Evolutionary conservation across 345 rosid species (phyloP), one percentile per base, ranked within the genome.

Genomic region (Arabidopsis arenosa): DNA sequence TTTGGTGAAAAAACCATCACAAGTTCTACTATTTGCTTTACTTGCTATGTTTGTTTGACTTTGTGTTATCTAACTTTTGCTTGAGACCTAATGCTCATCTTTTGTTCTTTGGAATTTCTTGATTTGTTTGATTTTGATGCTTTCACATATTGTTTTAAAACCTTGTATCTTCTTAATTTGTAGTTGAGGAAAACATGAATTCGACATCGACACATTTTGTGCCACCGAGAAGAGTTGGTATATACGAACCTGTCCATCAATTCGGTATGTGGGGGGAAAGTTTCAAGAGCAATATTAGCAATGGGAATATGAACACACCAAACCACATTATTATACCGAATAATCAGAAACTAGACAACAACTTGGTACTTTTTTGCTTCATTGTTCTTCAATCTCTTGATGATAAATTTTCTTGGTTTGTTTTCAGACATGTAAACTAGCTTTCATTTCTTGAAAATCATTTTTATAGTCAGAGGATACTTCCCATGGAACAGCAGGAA

Each of bases 211-310:
- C 96, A 39, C 97, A 90, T 80, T 95, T 92, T 68, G 89, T 95
- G 54, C 76, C 93, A 57, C 73, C 90, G 41, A 83, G 88, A 80
- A 83, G 93, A 84, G 84, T 90, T 82, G 86, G 81, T 9, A 86
- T 92, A 48, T 89, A 95, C 77, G 96, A 92, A 51, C 84, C 89
- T 52, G 76, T 90, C 49, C 90, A 89, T 83, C 97, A 86, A 53
- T 71, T 92, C 54, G 86, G 92, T 73, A 89, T 91, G 85, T 92
- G 99, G 97, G 95, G 85, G 37, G 97, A 87, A 73, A 85, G 62
- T 75, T 91, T 86, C 74, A 91, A 78, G 70, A 76, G 32, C 75
- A 76, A 63, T 70, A 69, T 69, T 43, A 66, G 66, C 39, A 84
- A 82, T 73, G 86, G 80, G 75, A 79, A 72, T 75, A 86, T 84